Evolutionary conservation across 352 stramenopile genomes (phyloP).

Genomic region (Pythium biforme): DNA sequence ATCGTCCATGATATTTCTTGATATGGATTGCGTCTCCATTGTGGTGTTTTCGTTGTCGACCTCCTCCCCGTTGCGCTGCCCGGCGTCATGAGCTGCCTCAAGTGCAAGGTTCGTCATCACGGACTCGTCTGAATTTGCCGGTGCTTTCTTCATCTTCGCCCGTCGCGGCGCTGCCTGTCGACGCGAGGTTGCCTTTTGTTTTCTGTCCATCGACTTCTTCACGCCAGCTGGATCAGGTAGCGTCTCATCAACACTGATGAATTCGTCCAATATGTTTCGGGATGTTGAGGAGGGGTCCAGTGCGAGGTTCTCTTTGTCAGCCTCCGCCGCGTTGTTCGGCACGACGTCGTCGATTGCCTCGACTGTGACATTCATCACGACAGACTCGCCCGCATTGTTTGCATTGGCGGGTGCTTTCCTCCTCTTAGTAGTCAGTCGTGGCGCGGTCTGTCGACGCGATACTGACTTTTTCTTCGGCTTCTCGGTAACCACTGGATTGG

Average conservation of each 20-base stretch:
- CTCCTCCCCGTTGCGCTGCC: background rate
- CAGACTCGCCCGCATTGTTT: background rate
- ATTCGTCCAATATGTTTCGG: background rate
- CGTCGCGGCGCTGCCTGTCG: background rate
- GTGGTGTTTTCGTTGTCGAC: slow-evolving; percentile 9
- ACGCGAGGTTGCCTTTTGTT: background rate
- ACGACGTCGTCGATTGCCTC: background rate
- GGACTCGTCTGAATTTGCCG: background rate
- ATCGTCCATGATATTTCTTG: slow-evolving; percentile 16
- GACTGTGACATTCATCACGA: background rate
- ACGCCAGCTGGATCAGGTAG: background rate
- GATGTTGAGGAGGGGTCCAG: background rate
- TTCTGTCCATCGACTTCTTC: background rate
- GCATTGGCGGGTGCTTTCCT: background rate
- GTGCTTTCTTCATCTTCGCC: background rate
- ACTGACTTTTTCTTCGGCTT: background rate
- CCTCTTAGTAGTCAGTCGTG: too few species aligned
- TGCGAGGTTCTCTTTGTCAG: background rate
- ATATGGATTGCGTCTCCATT: background rate
- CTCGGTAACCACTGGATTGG: background rate
- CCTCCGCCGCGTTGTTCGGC: background rate
- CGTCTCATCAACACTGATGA: background rate
- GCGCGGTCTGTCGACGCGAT: background rate
- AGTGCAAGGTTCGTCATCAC: background rate
- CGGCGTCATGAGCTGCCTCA: background rate